Evolutionary conservation across 352 stramenopile genomes (phyloP).

Genomic region (Pelagophyceae sp.): DNA sequence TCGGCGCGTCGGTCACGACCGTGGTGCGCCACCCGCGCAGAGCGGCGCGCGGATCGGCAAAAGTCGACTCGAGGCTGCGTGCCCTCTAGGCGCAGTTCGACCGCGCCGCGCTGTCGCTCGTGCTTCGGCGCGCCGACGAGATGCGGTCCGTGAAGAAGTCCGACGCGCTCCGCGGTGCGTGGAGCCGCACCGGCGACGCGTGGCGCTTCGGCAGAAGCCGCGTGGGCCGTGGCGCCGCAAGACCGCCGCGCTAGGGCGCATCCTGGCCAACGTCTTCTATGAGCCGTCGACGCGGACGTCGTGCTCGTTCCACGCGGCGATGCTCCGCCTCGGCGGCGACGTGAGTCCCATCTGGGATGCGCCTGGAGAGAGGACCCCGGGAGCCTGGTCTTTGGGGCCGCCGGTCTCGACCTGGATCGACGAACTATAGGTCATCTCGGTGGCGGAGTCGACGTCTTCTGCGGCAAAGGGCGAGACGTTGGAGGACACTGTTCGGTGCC

Average conservation of each 20-base stretch:
- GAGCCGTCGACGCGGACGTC: slow-evolving; percentile 94
- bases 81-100: slow-evolving; percentile 51
- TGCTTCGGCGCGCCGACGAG: slow-evolving; percentile 36
- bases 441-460: slow-evolving; percentile 83
- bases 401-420: too few species aligned
- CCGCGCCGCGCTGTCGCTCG: slow-evolving; percentile 39
- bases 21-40: too few species aligned
- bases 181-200: too few species aligned
- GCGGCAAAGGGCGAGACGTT: slow-evolving; percentile 96
- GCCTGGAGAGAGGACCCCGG: too few species aligned
- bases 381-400: too few species aligned
- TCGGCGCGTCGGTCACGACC: neutral
- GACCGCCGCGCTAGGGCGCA: slow-evolving; percentile 41
- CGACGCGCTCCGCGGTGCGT: neutral
- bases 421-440: slow-evolving; percentile 77
- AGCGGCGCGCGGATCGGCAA: too few species aligned
- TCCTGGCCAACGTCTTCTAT: slow-evolving; percentile 94
- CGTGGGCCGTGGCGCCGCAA: neutral
- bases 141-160: slow-evolving; percentile 38
- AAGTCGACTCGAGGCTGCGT: too few species aligned
- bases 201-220: too few species aligned
- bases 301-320: slow-evolving; percentile 94
- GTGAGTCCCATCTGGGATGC: too few species aligned
- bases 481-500: slow-evolving; percentile 88
- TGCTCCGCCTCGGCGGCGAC: slow-evolving; percentile 83